A percentile compares a stretch with the other conserved stretches of the same genome.
These are phyloP conservation scores for Geranium rotundifolium DNA, from an alignment of 345 rosid genomes.

Conservation along the genomic window DNA sequence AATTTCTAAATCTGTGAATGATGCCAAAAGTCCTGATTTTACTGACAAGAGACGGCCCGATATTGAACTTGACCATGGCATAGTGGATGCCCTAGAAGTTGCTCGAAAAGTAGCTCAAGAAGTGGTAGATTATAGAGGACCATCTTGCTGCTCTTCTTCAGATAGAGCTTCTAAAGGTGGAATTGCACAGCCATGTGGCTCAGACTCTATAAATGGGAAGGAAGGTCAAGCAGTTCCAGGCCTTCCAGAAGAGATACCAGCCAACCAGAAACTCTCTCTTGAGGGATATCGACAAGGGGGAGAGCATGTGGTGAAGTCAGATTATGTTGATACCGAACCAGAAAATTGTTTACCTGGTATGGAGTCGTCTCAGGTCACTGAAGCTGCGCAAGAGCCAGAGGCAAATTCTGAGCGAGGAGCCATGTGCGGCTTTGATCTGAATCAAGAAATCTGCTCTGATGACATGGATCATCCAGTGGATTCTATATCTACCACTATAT, in stretches of 20 bases:
- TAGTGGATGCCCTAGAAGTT: conserved; percentile 81
- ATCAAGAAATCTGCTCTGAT: conserved; percentile 67
- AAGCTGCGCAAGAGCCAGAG: conserved; percentile 44
- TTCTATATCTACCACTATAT: conserved; percentile 30
- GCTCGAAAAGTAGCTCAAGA: conserved; percentile 40
- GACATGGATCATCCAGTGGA: conserved; percentile 47
- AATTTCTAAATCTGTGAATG: conserved; percentile 25
- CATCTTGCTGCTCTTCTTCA: conserved; percentile 41
- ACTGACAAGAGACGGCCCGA: conserved; percentile 37
- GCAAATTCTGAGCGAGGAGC: conserved; percentile 35
- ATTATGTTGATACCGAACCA: conserved; percentile 21
- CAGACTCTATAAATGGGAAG: conserved; percentile 33
- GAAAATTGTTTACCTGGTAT: conserved; percentile 33
- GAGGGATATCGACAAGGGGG: conserved; percentile 27
- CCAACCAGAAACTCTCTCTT: conserved; percentile 30
- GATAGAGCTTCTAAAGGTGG: conserved; percentile 41
- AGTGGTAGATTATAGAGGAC: conserved; percentile 52
- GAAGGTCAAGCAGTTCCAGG: conserved; percentile 11
- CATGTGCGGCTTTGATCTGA: conserved; percentile 64
- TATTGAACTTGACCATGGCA: conserved; percentile 38
- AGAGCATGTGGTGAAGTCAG: conserved; percentile 19
- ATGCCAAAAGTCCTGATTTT: conserved; percentile 26
- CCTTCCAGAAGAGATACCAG: neutral
- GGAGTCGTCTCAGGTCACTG: conserved; percentile 49
- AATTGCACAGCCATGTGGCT: conserved; percentile 30